These are phyloP conservation scores for Neofusicoccum parvum DNA, from an alignment of 2,329 filamentous ascomycete species.

Conservation along the genomic window DNA sequence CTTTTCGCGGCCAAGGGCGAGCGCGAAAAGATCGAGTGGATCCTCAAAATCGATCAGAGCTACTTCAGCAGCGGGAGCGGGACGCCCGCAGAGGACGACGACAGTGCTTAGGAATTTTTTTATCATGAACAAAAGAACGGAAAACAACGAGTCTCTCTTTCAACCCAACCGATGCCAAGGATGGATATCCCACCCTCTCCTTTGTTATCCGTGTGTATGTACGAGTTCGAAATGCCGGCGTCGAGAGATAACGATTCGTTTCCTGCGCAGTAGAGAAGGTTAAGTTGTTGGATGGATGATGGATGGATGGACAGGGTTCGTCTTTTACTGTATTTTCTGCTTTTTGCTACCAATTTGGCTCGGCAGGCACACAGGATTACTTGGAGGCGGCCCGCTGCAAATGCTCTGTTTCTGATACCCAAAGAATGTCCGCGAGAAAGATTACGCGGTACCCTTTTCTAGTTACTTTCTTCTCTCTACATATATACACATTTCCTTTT, in stretches of 20 bases:
- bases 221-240: constrained; percentile 10
- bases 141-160: constrained; percentile 16
- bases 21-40: constrained; percentile 95
- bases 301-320: background rate
- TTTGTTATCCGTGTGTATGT: constrained; percentile 9
- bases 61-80: constrained; percentile 50
- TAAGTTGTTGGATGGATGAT: background rate
- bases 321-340: background rate
- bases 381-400: constrained; percentile 16
- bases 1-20: constrained; percentile 89
- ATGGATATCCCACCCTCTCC: constrained; percentile 1
- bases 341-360: constrained; percentile 9
- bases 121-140: background rate
- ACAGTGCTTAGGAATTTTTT: constrained; percentile 12
- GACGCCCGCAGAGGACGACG: constrained; percentile 31
- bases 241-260: constrained; percentile 3
- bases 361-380: constrained; percentile 10
- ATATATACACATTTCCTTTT: background rate
- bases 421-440: constrained; percentile 14
- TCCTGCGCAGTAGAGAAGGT: background rate
- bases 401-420: constrained; percentile 19
- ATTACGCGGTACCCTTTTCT: constrained; percentile 7
- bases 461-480: background rate
- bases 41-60: constrained; percentile 88
- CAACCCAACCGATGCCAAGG: background rate